Conservation (phyloP, 2,329 filamentous ascomycete species). For the Cytospora chrysosperma region DNA sequence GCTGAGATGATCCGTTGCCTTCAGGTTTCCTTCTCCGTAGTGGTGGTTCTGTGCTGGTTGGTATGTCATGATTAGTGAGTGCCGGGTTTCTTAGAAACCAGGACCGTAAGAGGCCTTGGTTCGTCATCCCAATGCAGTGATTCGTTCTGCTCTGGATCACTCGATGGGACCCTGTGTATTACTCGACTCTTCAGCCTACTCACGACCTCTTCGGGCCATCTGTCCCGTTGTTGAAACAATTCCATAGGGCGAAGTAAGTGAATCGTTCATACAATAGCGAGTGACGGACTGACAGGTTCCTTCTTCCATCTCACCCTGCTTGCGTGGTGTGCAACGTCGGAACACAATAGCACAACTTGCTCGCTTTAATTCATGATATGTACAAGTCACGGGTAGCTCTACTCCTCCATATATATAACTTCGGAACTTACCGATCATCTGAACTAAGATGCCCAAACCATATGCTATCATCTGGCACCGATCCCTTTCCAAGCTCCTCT, state of each 20-base stretch:
- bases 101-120: no score
- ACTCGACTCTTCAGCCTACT: neutral
- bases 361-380: neutral
- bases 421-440: slow-evolving; percentile 19
- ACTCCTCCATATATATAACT: neutral
- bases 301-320: neutral
- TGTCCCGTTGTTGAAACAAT: neutral
- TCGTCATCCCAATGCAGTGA: no score
- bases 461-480: slow-evolving; percentile 47
- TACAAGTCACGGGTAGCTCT: neutral
- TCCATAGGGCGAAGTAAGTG: neutral
- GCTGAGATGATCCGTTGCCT: neutral
- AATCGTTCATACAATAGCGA: no score
- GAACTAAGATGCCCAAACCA: slow-evolving; percentile 40
- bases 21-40: neutral
- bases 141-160: neutral
- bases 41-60: neutral
- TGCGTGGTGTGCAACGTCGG: neutral
- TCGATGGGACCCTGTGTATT: neutral
- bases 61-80: neutral
- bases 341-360: neutral
- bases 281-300: neutral
- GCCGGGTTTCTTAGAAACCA: neutral
- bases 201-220: neutral
- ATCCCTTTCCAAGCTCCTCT: slow-evolving; percentile 48